Conservation (phyloP, 2,329 filamentous ascomycete species). For the Aspergillus aculeatinus region DNA sequence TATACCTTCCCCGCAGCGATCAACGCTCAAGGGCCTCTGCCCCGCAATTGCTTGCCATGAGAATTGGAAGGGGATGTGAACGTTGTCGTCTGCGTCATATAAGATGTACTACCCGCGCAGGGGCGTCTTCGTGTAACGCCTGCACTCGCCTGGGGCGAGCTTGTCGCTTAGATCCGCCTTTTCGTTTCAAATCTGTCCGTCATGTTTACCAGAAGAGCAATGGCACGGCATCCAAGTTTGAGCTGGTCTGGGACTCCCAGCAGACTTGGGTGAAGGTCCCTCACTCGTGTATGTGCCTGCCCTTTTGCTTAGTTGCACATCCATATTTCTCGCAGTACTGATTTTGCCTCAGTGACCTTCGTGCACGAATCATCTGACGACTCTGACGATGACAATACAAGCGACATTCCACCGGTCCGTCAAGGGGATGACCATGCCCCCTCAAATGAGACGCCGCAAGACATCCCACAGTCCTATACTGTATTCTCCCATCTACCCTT, state of each 20-base stretch:
- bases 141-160: slow-evolving; percentile 29
- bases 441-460: neutral
- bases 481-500: neutral
- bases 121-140: slow-evolving; percentile 30
- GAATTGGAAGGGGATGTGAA: slow-evolving; percentile 36
- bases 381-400: slow-evolving; percentile 8
- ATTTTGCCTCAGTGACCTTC: slow-evolving; percentile 25
- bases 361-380: slow-evolving; percentile 25
- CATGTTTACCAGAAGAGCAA: slow-evolving; percentile 36
- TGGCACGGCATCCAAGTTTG: slow-evolving; percentile 27
- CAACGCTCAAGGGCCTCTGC: slow-evolving; percentile 11
- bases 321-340: neutral
- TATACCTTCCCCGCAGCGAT: slow-evolving; percentile 11
- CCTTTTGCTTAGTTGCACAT: neutral
- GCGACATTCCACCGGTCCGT: slow-evolving; percentile 1
- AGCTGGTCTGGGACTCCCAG: slow-evolving; percentile 31
- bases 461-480: neutral
- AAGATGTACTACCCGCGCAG: slow-evolving; percentile 30
- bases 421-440: neutral
- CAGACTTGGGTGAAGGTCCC: slow-evolving; percentile 36
- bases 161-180: slow-evolving; percentile 35
- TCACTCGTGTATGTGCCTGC: slow-evolving; percentile 22
- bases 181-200: slow-evolving; percentile 34
- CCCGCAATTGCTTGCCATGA: slow-evolving; percentile 25
- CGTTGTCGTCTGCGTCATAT: slow-evolving; percentile 39